Evolutionary conservation across 202 grass and related monocot genomes (phyloP), one percentile per base, ranked within the genome.

Genomic region (Digitaria exilis): DNA sequence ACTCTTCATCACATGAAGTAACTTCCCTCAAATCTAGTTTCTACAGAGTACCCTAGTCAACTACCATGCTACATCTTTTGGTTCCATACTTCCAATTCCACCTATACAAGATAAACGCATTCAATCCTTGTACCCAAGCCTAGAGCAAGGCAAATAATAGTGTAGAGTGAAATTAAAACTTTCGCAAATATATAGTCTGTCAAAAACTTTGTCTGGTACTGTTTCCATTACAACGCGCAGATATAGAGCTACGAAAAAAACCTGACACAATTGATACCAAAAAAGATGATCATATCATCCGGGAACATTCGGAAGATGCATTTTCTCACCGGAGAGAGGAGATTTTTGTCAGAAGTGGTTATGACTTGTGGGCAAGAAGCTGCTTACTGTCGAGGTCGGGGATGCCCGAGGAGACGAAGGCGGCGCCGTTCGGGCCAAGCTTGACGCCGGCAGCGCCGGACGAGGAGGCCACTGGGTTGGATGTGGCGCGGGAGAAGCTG

Each of bases 381-480:
- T 29, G 67, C 78, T 84, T 81, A 98, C 92, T 86, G 66, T 98
- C 96, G 21, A 98, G 96, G 85, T 95, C 90, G 17, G 85, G 90
- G 80, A 98, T 95, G 81, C 96, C 92, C 59, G 96, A 93, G 58
- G 96, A 98, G 77, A 98, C 80, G 52, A 93, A 93, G 41, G 90
- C 77, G 34, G 87, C 74, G 60, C 90, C 89, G 34, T 93, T 93
- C 11, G 84, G 67, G 8, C 90, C 88, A 59, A 90, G 82, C 85
- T 91, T 98, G 55, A 98, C 61, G 14, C 92, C 88, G 1, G 95
- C 43, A 28, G 80, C 11, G 14, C 89, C 65, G 25, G 61, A 64
- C 0, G 88, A 57, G 9, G 74, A 82, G 3, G 78, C 32, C 8
- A 26, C 68, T 17, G 55, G 54, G 65, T 70, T 18, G 46, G 87